Base-by-base conservation (phyloP, 2,329 filamentous ascomycete species). In the Xylaria arbuscula region DNA sequence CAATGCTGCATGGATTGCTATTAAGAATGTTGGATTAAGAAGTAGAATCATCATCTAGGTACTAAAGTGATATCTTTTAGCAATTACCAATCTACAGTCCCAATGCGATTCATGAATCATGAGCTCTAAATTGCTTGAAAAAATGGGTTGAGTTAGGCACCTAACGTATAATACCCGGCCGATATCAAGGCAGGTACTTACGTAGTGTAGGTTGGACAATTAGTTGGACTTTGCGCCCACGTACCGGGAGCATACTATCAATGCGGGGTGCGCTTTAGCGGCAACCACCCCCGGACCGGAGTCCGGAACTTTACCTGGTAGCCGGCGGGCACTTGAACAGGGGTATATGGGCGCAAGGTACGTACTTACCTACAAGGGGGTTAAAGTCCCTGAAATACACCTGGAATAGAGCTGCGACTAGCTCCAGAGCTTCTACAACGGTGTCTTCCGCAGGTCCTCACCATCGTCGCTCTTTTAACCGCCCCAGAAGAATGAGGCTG, bases 1-100 rank as follows among this genome's bases (percentile, higher is more conserved):
- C 34, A 36, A 63, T 68, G 51, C 59, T 78, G 7, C 73, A 77
- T 68, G 77, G 76, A 58, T 54, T 76, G 68, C 50, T 78, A 42
- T 62, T 78, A 19, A 66, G 38, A 10, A 75, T 78, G 75, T 47
- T 72, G 48, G 50, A 51, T 69, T 38, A 38, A 58, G 34, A 24
- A 40, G 48, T 63, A 66, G 19, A 11, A 28, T 15, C 15, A 36
- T 19, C 17, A n/a, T 28, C 17, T 57, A 24, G 22, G 11, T 54
- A 17, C 2, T 36, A 36, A 19, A 36, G 7, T 13, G 38, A 45
- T 3, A 13, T 19, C 28, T 28, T 28, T 45, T n/a, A n/a, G 13
- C 38, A 42, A 15, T 11, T 32, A 28, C 28, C 24, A 45, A 45
- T 45, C 28, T 28, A 28, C 3, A 28, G 28, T 28, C 28, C 28